Percentiles rank a stretch among this genome's conserved stretches.
Conservation (phyloP, 1,284 basidiomycete species). For the Tausonia pullulans region DNA sequence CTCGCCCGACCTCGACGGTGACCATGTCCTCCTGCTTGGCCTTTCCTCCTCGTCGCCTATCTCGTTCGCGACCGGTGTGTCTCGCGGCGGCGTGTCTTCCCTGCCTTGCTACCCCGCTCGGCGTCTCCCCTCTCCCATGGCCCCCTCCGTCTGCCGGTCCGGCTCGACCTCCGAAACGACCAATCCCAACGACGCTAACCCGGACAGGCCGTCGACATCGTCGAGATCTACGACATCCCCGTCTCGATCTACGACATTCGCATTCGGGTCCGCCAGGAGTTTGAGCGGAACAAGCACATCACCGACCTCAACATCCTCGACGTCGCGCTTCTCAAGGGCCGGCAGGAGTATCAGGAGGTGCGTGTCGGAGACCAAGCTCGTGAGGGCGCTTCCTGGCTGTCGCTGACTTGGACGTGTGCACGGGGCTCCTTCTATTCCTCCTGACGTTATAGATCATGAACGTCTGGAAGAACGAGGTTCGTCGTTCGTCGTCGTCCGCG, state of each 20-base stretch:
- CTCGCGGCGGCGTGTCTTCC: too few relatives aligned
- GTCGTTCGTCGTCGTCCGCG: constrained; percentile 14
- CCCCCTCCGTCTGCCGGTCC: background rate
- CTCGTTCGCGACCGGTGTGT: too few relatives aligned
- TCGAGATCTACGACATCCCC: constrained; percentile 71
- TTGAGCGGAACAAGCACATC: constrained; percentile 75
- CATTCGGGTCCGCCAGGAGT: constrained; percentile 71
- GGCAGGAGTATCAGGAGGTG: constrained; percentile 73
- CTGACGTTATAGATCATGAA: constrained; percentile 59
- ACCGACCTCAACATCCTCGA: constrained; percentile 77
- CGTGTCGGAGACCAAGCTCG: background rate
- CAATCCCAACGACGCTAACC: background rate
- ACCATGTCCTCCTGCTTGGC: too few relatives aligned
- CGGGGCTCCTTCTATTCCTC: background rate
- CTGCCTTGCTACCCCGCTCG: background rate
- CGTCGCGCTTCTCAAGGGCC: constrained; percentile 72
- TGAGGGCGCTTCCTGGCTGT: background rate
- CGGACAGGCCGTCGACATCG: constrained; percentile 75
- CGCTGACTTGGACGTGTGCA: background rate
- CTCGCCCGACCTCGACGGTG: too few relatives aligned
- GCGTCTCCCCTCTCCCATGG: background rate
- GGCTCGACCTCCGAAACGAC: background rate
- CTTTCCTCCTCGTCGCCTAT: too few relatives aligned
- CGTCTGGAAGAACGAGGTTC: constrained; percentile 68
- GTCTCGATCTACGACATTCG: constrained; percentile 71